Conservation (phyloP, 805 yeast species). For the Pichia californica region DNA sequence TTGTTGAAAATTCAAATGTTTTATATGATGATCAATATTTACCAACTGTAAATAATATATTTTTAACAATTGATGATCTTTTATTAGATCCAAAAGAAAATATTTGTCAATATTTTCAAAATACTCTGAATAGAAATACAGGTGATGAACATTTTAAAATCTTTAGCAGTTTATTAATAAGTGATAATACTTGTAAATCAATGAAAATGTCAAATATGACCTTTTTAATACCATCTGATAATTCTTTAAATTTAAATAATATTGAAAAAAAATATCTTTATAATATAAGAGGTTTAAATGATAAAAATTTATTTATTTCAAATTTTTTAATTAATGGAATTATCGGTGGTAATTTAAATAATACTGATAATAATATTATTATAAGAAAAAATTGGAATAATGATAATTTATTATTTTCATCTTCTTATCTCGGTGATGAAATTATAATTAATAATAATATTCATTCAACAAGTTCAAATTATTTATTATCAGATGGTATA, state of each 20-base stretch:
- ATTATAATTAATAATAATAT: conserved; percentile 31
- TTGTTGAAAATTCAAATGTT: conserved; percentile 42
- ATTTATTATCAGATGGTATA: conserved; percentile 41
- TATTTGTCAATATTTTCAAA: conserved; percentile 32
- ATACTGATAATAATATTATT: conserved; percentile 11
- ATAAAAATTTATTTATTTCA: conserved; percentile 23
- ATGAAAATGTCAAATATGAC: conserved; percentile 33
- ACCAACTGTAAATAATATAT: conserved; percentile 53
- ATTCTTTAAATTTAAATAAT: conserved; percentile 25
- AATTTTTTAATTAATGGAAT: conserved; percentile 36
- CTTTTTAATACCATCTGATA: conserved; percentile 42
- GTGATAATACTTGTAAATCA: conserved; percentile 17
- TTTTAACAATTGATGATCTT: conserved; percentile 54
- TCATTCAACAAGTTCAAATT: conserved; percentile 33
- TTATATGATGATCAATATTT: conserved; percentile 55
- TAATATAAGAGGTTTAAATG: conserved; percentile 26
- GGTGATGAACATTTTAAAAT: conserved; percentile 14
- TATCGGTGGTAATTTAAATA: conserved; percentile 36
- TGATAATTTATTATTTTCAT: conserved; percentile 17
- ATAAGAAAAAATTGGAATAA: conserved; percentile 24
- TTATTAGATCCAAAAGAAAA: conserved; percentile 31
- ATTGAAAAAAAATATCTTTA: conserved; percentile 41
- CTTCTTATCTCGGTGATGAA: conserved; percentile 28
- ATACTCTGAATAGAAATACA: conserved; percentile 13
- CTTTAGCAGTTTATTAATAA: conserved; percentile 17